phyloP scores from a whole-genome alignment of 1,284 basidiomycete species.

The Fomitopsis betulina region DNA sequence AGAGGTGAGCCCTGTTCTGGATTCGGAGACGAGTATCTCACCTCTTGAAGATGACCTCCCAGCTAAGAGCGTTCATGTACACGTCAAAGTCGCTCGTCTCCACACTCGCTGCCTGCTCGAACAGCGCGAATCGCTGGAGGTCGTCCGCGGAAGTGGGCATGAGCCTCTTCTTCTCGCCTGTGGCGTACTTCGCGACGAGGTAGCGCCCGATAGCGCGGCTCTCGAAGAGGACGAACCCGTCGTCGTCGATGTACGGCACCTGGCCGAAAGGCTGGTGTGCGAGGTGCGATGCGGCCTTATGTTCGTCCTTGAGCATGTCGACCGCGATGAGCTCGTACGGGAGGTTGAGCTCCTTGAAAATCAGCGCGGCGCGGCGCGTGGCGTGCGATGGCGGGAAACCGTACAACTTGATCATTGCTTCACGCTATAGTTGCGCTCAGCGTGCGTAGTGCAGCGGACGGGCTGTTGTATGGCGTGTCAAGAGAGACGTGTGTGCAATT shows the following conservation, averaged over 20 bases:
- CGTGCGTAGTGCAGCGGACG: neutral
- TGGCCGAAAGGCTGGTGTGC: conserved; percentile 63
- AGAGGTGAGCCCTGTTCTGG: neutral
- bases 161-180: neutral
- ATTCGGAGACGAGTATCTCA: neutral
- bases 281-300: conserved; percentile 43
- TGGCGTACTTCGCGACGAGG: conserved; percentile 39
- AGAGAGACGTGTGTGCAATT: no score
- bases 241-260: conserved; percentile 57
- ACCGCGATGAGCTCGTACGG: conserved; percentile 43
- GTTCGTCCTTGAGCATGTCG: conserved; percentile 39
- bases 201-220: conserved; percentile 52
- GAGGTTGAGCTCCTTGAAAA: conserved; percentile 47
- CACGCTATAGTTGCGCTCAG: neutral
- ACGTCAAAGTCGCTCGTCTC: conserved; percentile 49
- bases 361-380: conserved; percentile 39
- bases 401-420: conserved; percentile 43
- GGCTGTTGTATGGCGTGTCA: neutral
- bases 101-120: conserved; percentile 52
- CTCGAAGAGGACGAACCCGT: conserved; percentile 44
- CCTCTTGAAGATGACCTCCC: conserved; percentile 41
- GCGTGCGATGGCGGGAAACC: conserved; percentile 39
- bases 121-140: conserved; percentile 26
- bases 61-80: conserved; percentile 31
- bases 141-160: neutral